A percentile compares a stretch with the other conserved stretches of the same genome.
phyloP scores from a whole-genome alignment of 2,329 filamentous ascomycete genomes.

The Fusarium piperis region DNA sequence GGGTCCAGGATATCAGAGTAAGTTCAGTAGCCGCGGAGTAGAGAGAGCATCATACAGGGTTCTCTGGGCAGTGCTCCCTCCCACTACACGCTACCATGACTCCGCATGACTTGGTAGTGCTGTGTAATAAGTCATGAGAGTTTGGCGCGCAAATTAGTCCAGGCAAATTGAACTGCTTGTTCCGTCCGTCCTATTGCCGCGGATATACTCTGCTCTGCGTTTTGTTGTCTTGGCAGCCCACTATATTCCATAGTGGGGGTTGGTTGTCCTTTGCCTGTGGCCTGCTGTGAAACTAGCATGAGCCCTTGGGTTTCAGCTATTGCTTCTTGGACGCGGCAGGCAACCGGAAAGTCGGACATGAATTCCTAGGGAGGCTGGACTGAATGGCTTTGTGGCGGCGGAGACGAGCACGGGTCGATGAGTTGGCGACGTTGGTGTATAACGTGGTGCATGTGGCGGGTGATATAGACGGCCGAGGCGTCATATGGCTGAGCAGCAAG shows the following conservation, averaged over 20 bases:
- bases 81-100: conserved; percentile 3
- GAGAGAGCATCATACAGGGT: conserved; percentile 9
- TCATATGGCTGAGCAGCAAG: not conserved
- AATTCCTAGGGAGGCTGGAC: not conserved
- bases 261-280: not conserved
- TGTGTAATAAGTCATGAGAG: conserved; percentile 10
- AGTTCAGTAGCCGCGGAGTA: not conserved
- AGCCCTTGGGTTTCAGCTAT: conserved; percentile 25
- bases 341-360: conserved; percentile 14
- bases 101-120: conserved; percentile 1
- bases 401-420: not conserved
- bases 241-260: not conserved
- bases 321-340: conserved; percentile 12
- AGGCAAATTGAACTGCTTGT: not conserved
- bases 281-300: conserved; percentile 7
- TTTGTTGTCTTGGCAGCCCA: conserved; percentile 8
- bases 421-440: not conserved
- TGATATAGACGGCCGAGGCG: not conserved
- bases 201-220: conserved; percentile 4
- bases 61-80: not conserved
- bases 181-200: conserved; percentile 1
- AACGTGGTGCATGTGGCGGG: not conserved
- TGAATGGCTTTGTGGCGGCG: not conserved
- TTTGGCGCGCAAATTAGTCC: conserved; percentile 1
- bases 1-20: not conserved